Base-by-base conservation (phyloP, 2,329 filamentous ascomycete species). In the Massarina eburnea region DNA sequence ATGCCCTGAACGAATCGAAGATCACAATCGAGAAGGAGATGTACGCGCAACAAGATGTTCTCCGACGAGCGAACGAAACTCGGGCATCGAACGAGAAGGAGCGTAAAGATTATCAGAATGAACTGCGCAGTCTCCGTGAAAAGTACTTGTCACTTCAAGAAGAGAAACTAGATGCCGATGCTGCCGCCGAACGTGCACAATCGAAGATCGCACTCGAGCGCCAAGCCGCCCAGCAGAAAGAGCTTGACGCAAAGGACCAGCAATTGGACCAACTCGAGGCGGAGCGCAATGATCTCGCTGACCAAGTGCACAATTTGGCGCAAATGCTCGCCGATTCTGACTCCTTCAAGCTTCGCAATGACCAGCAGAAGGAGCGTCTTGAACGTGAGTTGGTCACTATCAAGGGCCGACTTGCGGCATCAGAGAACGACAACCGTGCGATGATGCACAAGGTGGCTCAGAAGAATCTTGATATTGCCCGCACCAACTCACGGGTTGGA, bases 11-110 rank as follows among this genome's bases (percentile, higher is more conserved):
- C 59, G 91, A 96, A 53, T 86, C 90, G 21, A 99, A 99, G 71
- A 96, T 96, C 60, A 95, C 85, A 37, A 96, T 99, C 52, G 92
- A 99, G 71, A 97, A 96, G 70, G 92, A 97, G 71, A 85, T 99
- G 68, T 97, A 97, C 66, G 86, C 89, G 4, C 92, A 97, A 64
- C 91, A 96, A 68, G 92, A 99, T 64, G 88, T 89, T 9, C 80
- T 96, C 36, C 84, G 94, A 29, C 84, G 92, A 43, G 89, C 91
- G 9, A 89, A 87, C 55, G 91, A 96, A 68, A 86, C 89, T 37
- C 83, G 89, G 24, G 79, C 84, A 4, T 82, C 83, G 4, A 89
- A 89, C 1, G 92, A 99, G 66, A 83, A 86, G 54, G 90, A 95
- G 62, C 88, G 91, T 2, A 94, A 95, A 62, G 89, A 96, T 43